Evolutionary conservation across 225 moss, liverwort and hornwort genomes (phyloP).

Genomic region (Rhytidiadelphus loreus): DNA sequence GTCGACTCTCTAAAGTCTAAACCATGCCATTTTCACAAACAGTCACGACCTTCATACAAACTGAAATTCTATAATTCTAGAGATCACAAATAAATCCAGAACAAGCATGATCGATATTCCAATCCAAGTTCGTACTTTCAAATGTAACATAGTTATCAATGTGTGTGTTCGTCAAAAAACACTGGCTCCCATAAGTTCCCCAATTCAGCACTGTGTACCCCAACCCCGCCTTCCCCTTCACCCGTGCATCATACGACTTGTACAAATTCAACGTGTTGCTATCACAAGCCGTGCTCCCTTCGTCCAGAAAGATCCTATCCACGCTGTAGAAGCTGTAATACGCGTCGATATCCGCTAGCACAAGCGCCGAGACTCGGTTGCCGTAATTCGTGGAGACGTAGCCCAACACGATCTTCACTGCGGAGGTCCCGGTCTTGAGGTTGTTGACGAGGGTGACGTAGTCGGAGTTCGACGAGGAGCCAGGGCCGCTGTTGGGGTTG

Average conservation of each 20-base stretch:
- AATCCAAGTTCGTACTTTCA: not conserved
- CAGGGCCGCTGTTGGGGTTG: slow-evolving; percentile 16
- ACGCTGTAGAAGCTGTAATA: slow-evolving; percentile 1
- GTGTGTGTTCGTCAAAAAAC: not conserved
- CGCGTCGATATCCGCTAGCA: not conserved
- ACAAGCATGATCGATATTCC: not conserved
- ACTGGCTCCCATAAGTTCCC: slow-evolving; percentile 7
- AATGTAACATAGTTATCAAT: slow-evolving; percentile 12
- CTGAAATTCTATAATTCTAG: not conserved
- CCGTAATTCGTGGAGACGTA: not conserved
- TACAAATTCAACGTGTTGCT: not conserved
- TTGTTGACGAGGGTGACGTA: not conserved
- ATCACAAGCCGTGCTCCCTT: not conserved
- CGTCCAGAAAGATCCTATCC: slow-evolving; percentile 20
- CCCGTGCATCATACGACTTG: not conserved
- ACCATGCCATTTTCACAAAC: not conserved
- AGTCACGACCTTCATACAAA: too few relatives aligned
- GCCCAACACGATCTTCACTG: slow-evolving; percentile 10
- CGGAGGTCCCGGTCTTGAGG: not conserved
- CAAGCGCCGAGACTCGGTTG: not conserved
- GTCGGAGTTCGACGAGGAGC: not conserved
- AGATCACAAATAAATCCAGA: not conserved
- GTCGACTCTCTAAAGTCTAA: not conserved
- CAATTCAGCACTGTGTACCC: slow-evolving; percentile 24
- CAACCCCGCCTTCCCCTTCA: not conserved